Conservation (phyloP, 2,329 filamentous ascomycete species). For the Ophiostoma angusticollis region DNA sequence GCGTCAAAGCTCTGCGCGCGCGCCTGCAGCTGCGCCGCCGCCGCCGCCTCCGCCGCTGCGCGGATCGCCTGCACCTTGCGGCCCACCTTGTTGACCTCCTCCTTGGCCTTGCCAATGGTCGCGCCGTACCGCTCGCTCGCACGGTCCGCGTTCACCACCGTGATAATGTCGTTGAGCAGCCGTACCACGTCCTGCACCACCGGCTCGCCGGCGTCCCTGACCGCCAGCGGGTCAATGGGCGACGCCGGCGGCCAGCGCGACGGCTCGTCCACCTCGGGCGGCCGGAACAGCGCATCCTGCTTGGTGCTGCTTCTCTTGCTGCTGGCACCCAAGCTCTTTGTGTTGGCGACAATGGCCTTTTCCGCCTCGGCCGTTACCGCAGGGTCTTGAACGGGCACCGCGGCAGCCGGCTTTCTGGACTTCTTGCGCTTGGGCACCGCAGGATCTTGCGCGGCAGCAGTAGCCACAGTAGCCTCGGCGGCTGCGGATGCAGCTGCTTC, state of each 20-base stretch:
- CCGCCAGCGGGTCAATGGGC: constrained; percentile 64
- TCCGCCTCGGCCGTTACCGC: constrained; percentile 9
- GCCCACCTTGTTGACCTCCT: constrained; percentile 65
- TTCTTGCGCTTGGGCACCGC: constrained; percentile 1
- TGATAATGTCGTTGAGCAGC: constrained; percentile 92
- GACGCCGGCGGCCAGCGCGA: constrained; percentile 50
- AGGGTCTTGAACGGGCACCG: not conserved
- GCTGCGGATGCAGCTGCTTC: not conserved
- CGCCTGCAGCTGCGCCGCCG: constrained; percentile 62
- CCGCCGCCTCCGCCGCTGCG: constrained; percentile 52
- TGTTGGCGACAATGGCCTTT: constrained; percentile 14
- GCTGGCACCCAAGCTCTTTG: constrained; percentile 13
- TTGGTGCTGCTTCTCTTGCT: constrained; percentile 1
- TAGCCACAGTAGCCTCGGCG: constrained; percentile 8
- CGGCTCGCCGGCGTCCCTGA: constrained; percentile 67
- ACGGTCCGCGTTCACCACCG: constrained; percentile 79
- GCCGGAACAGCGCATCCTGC: too few relatives aligned
- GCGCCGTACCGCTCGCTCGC: constrained; percentile 64
- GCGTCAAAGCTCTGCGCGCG: constrained; percentile 66
- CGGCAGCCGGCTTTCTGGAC: not conserved
- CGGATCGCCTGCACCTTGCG: constrained; percentile 65
- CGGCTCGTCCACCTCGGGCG: constrained; percentile 53
- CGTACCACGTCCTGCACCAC: constrained; percentile 87
- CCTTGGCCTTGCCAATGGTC: constrained; percentile 75
- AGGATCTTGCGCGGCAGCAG: constrained; percentile 15